Evolutionary conservation across 2,329 filamentous ascomycete species (phyloP).

Genomic region (Colletotrichum musicola): DNA sequence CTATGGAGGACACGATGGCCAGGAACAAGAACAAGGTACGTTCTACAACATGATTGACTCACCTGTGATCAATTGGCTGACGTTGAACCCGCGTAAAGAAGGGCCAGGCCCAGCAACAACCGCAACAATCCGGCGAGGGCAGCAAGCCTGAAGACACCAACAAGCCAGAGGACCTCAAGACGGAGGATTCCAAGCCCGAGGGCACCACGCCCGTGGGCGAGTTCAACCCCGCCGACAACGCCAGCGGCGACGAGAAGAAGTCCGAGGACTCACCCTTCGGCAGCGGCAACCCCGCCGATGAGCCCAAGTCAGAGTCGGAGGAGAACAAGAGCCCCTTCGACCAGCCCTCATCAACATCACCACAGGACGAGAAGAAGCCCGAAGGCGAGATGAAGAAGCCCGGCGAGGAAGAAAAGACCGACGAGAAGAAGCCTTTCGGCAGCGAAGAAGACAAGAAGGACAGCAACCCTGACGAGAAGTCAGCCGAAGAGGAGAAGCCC

Average conservation of each 20-base stretch:
- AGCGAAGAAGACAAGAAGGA: slow-evolving; percentile 25
- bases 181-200: slow-evolving; percentile 28
- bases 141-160: slow-evolving; percentile 28
- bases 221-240: slow-evolving; percentile 2
- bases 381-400: slow-evolving; percentile 8
- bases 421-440: not conserved
- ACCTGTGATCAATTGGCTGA: not conserved
- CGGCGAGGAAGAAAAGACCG: not conserved
- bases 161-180: not conserved
- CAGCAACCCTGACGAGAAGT: not conserved
- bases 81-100: not conserved
- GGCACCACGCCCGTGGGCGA: slow-evolving; percentile 32
- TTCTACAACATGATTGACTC: no score
- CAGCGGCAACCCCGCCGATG: not conserved
- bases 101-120: slow-evolving; percentile 23
- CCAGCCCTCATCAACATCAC: not conserved
- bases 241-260: slow-evolving; percentile 15
- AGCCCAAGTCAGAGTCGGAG: not conserved
- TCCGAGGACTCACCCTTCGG: not conserved
- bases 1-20: slow-evolving; percentile 37
- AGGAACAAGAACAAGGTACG: slow-evolving; percentile 39
- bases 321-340: slow-evolving; percentile 26
- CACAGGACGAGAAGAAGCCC: slow-evolving; percentile 22
- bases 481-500: slow-evolving; percentile 7
- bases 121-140: slow-evolving; percentile 18